Evolutionary conservation across 1,284 basidiomycete species (phyloP).

Genomic region (Afroboletus lepidellus): DNA sequence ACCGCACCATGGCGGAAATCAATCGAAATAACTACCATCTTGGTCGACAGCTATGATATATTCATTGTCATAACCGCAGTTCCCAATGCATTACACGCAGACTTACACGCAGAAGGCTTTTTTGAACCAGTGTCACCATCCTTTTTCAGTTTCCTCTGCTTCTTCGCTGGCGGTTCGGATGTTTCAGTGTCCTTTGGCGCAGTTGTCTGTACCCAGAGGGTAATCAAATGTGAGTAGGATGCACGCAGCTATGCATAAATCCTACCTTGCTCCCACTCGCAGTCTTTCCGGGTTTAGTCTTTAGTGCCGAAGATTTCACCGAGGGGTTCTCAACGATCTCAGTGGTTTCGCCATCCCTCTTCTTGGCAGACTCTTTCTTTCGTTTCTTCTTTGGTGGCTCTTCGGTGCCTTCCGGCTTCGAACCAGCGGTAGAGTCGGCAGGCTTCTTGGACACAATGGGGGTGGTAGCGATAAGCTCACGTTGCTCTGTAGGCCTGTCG

Average conservation of each 20-base stretch:
- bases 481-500: not conserved
- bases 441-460: not conserved
- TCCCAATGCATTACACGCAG: not conserved
- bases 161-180: constrained; percentile 4
- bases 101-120: constrained; percentile 17
- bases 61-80: not conserved
- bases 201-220: constrained; percentile 10
- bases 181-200: not conserved
- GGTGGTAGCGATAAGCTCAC: not conserved
- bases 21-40: constrained; percentile 9
- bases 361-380: constrained; percentile 6
- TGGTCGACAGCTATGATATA: constrained; percentile 6
- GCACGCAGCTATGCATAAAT: not conserved
- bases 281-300: not conserved
- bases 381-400: constrained; percentile 26
- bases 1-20: not conserved
- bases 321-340: not conserved
- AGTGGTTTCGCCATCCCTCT: not conserved
- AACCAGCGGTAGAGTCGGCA: not conserved
- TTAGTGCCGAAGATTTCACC: not conserved
- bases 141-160: constrained; percentile 5
- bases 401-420: not conserved
- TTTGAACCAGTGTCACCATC: constrained; percentile 2
- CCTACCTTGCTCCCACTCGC: constrained; percentile 12
- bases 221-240: constrained; percentile 1